Percentiles rank a stretch among this genome's conserved stretches.
These are phyloP conservation scores for Pleurotus salmoneostramineus DNA, from an alignment of 768 basidiomycete genomes.

Conservation along the genomic window DNA sequence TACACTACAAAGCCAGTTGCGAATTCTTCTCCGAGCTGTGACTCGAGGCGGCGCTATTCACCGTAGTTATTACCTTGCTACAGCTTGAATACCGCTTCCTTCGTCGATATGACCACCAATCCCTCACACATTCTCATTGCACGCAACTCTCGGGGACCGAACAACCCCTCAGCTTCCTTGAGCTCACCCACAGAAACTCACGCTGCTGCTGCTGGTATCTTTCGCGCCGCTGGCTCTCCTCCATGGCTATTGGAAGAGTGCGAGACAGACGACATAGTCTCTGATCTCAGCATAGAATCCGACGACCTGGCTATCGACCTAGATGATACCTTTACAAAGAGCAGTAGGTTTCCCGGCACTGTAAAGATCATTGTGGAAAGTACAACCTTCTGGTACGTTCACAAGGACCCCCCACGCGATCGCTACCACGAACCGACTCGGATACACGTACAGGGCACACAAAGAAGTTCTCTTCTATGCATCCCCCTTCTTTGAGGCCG, in stretches of 20 bases:
- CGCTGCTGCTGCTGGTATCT: constrained; percentile 81
- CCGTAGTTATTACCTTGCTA: no score
- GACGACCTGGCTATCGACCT: constrained; percentile 74
- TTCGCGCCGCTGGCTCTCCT: constrained; percentile 75
- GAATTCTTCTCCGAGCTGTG: neutral
- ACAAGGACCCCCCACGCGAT: no score
- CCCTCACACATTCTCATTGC: constrained; percentile 89
- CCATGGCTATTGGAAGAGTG: constrained; percentile 78
- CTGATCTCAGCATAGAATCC: constrained; percentile 63
- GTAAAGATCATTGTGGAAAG: constrained; percentile 89
- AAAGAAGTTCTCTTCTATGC: constrained; percentile 90
- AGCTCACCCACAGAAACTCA: constrained; percentile 87
- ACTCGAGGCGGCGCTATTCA: neutral
- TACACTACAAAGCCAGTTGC: constrained; percentile 29
- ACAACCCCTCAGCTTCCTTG: constrained; percentile 75
- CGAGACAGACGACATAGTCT: constrained; percentile 65
- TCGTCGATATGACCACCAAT: constrained; percentile 55
- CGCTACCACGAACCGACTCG: no score
- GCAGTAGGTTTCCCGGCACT: constrained; percentile 70
- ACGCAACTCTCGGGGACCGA: constrained; percentile 72
- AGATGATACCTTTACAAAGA: constrained; percentile 72
- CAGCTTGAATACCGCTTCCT: neutral
- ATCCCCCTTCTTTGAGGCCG: constrained; percentile 93
- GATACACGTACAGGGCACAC: constrained; percentile 59
- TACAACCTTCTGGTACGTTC: constrained; percentile 84